Base-by-base conservation (phyloP, 495 filamentous ascomycete genomes). In the Talaromyces trachyspermus region DNA sequence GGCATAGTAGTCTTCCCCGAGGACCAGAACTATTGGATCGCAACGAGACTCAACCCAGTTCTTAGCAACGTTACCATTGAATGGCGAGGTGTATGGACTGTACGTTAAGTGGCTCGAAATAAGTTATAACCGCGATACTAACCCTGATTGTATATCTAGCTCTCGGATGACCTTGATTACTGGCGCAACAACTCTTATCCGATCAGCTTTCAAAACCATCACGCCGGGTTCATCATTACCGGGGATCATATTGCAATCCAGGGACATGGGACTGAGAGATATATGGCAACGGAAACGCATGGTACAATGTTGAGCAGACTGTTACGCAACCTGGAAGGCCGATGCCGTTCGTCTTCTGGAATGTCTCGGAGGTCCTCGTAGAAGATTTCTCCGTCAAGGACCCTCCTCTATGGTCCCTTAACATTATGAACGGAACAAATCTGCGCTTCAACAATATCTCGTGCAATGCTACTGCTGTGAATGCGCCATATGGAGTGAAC, bases 261-360 rank as follows among this genome's bases (percentile, higher is more conserved):
- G 43, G 76, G 76, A 23, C 76, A 76, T 48, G 75, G 77, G 2
- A 78, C 73, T 27, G 71, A 66, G 5, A 65, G 41, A 73, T 80
- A 54, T 47, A 74, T 46, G 58, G 74, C 49, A 62, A 74, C 44
- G 71, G 74, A 9, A 20, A 49, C 14, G 37, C 33, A 9, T 50
- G 48, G 48, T 50, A 50, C 14, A 62, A 50, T 35, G 62, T 51
- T 12, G 69, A 75, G 52, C 17, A 53, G 15, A 60, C 53, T 5
- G 54, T 46, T 37, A 79, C 76, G 0, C 64, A 68, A 51, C 64
- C 68, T 17, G 74, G 76, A 14, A 60, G 75, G 22, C 76, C 75
- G 1, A 80, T 80, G 75, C 75, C 77, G 1, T 79, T 81, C 44
- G 77, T 81, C 0, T 74, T 75, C 40, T 81, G 76, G 76, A 81